Base-by-base conservation (phyloP, 208 protist species). In the Crithidia sp. region DNA sequence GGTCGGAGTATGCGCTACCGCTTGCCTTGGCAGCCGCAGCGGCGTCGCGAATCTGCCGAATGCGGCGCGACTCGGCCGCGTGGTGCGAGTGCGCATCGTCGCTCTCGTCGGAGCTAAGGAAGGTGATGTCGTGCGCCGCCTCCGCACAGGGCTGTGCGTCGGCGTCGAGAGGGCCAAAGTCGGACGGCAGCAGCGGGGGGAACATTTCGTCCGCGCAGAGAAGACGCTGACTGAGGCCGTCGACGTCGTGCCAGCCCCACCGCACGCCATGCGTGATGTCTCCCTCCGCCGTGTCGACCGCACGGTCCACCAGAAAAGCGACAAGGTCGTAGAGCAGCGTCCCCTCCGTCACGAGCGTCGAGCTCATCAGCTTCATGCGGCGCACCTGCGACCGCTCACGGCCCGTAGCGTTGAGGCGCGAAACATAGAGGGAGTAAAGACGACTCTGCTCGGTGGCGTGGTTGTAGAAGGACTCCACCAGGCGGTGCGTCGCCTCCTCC, bases 71-170 rank as follows among this genome's bases (percentile, higher is more conserved):
- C 75, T 92, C 83, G 2, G 82, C 78, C 8, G 86, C 76, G 76
- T 94, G 82, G 84, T 94, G 87, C 40, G 87, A 92, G 74, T 94
- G 87, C 67, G 88, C 87, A 28, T 66, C 84, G 64, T 94, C 87
- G 77, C 89, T 94, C 44, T 96, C 91, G 73, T 96, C 91, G 57
- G 85, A 92, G 82, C 89, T 93, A 49, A 96, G 82, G 71, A 96
- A 94, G 3, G 91, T 93, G 69, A 81, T 77, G 43, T 75, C 71
- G 82, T 94, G 91, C 55, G 64, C 74, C 76, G 74, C 71, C 71
- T 81, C 82, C 28, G 50, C 45, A 12, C 70, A 71, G 50, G 83
- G 79, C 53, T 73, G 67, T 1, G 50, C 45, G 59, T 71, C 77
- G 17, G 59, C 63, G 62, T 77, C 76, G 17, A 81, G 64, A 12